Base-by-base conservation (phyloP, 2,329 filamentous ascomycete genomes). In the Immersiporthe knoxdaviesiana region DNA sequence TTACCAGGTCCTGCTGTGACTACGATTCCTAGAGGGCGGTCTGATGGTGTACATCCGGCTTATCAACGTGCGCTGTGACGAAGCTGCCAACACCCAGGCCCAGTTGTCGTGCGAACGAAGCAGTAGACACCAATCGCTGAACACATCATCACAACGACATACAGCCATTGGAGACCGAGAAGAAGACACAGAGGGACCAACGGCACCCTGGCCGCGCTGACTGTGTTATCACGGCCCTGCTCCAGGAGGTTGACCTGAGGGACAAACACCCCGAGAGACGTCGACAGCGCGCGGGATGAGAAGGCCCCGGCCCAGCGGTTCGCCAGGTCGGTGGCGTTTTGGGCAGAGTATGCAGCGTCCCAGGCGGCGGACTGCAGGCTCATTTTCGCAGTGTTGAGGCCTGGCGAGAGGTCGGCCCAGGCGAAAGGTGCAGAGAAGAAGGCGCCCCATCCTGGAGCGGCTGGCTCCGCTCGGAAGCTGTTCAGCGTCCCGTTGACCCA, bases 361-460 rank as follows among this genome's bases (percentile, higher is more conserved):
- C 24, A 52, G 27, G 62, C 62, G 18, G 62, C 44, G 7, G 30
- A 16, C 21, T 50, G 39, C 24, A 64, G 21, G 18, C 10, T 50
- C 47, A 39, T 39, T 18, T 54, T 27, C 7, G 35, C 62, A 16
- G 41, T 24, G 14, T 24, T n/a, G 18, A 64, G 44, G 16, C 47
- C 41, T 39, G 21, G 18, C 12, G 41, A 21, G 7, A 44, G 37
- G 5, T 16, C 30, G 24, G 14, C 35, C 62, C 62, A 64, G 47
- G 62, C 62, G 18, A 39, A 54, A 12, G 62, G 62, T 18, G 62
- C 62, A 35, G 62, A 52, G 35, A 52, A 64, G 21, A 64, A 64
- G 21, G 62, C 62, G 35, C 62, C 62, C 62, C 62, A 64, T 12
- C 54, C 44, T 52, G 41, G 41, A 12, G 62, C 27, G 8, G 62